These are phyloP conservation scores for Cephaloascus fragrans DNA, from an alignment of 805 yeast genomes.

Conservation along the genomic window DNA sequence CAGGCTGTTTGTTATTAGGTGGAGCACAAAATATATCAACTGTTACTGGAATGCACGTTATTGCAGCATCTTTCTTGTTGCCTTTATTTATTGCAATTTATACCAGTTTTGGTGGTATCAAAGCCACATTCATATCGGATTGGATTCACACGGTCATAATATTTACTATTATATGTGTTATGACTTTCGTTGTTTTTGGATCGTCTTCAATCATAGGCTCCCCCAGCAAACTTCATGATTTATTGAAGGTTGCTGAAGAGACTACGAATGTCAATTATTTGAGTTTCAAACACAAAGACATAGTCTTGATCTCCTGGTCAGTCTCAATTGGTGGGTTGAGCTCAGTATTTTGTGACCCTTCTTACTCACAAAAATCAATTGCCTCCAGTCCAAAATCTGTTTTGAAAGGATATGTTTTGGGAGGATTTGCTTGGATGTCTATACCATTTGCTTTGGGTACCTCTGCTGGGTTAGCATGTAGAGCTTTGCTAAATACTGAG, in stretches of 20 bases:
- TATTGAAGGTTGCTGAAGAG: slow-evolving; percentile 22
- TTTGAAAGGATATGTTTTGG: slow-evolving; percentile 33
- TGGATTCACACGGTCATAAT: slow-evolving; percentile 50
- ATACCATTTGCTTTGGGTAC: slow-evolving; percentile 28
- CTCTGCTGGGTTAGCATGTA: slow-evolving; percentile 28
- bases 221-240: slow-evolving; percentile 31
- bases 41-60: slow-evolving; percentile 32
- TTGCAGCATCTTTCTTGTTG: slow-evolving; percentile 33
- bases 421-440: slow-evolving; percentile 35
- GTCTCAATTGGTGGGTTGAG: slow-evolving; percentile 20
- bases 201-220: slow-evolving; percentile 31
- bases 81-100: slow-evolving; percentile 61
- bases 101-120: slow-evolving; percentile 74
- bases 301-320: slow-evolving; percentile 18
- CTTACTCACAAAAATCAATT: slow-evolving; percentile 31
- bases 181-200: slow-evolving; percentile 22
- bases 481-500: slow-evolving; percentile 20
- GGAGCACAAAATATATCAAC: slow-evolving; percentile 31
- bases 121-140: slow-evolving; percentile 75
- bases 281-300: too few species aligned
- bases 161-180: slow-evolving; percentile 22
- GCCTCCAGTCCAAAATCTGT: slow-evolving; percentile 31
- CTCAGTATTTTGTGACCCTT: slow-evolving; percentile 24
- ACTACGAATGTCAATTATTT: slow-evolving; percentile 13
- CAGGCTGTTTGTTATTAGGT: slow-evolving; percentile 29